phyloP scores from a whole-genome alignment of 192 early-diverging fungal species.

The Dimargaris cristalligena region DNA sequence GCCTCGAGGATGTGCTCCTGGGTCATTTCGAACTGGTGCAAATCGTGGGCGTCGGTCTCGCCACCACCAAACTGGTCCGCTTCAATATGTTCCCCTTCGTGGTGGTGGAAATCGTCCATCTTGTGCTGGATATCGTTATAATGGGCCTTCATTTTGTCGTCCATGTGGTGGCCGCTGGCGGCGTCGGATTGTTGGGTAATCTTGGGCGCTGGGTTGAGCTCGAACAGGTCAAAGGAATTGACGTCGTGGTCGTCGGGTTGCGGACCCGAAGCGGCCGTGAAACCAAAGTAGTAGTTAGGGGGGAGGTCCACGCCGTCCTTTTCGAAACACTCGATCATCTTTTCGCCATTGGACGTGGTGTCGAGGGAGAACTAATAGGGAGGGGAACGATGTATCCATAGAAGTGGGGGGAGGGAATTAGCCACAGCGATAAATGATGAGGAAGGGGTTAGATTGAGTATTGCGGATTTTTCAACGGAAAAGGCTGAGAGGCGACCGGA shows the following conservation, averaged over 20 bases:
- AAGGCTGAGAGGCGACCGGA: too few species aligned
- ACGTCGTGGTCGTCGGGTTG: constrained; percentile 10
- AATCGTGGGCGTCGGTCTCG: not conserved
- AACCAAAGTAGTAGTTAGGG: constrained; percentile 7
- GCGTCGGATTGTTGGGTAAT: not conserved
- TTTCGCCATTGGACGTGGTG: constrained; percentile 1
- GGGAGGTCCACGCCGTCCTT: constrained; percentile 8
- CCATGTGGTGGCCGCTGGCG: constrained; percentile 1
- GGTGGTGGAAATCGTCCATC: not conserved
- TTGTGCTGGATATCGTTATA: not conserved
- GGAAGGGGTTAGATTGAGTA: too few species aligned
- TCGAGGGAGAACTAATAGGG: not conserved
- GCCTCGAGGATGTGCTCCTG: constrained; percentile 5
- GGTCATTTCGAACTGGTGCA: not conserved
- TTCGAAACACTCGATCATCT: constrained; percentile 5
- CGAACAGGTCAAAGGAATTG: constrained; percentile 7
- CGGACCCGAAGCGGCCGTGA: not conserved
- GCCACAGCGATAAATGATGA: too few species aligned
- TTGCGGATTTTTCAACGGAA: too few species aligned
- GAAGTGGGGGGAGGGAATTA: too few species aligned
- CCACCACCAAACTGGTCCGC: not conserved
- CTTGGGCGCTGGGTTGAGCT: constrained; percentile 9
- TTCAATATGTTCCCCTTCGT: not conserved
- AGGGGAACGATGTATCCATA: too few species aligned
- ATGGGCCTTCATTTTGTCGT: not conserved